Conservation (phyloP, 2,329 filamentous ascomycete species). For the Aspergillus thermomutatus region DNA sequence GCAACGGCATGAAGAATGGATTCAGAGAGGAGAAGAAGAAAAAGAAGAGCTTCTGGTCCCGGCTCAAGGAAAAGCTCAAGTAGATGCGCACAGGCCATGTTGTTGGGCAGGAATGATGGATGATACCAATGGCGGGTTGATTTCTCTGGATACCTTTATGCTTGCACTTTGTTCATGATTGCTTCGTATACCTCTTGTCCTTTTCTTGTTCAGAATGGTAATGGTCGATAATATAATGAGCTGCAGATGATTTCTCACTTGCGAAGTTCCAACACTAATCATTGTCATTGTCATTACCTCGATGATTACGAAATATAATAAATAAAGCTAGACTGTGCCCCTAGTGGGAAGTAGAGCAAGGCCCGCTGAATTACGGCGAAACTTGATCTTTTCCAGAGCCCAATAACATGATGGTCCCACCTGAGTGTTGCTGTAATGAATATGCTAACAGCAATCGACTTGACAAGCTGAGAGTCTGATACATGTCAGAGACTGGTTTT, state of each 20-base stretch:
- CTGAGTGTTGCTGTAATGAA: no score
- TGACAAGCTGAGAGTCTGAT: no score
- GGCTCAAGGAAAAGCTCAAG: constrained; percentile 54
- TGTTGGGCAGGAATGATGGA: constrained; percentile 3
- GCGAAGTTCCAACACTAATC: background rate
- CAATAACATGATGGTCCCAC: background rate
- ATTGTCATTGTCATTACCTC: background rate
- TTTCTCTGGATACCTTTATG: constrained; percentile 23
- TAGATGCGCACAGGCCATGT: constrained; percentile 13
- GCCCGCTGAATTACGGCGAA: no score
- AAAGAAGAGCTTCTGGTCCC: constrained; percentile 60
- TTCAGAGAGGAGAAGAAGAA: constrained; percentile 59
- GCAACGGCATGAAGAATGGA: constrained; percentile 26
- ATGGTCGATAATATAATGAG: background rate
- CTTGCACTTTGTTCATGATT: constrained; percentile 5
- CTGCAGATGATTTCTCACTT: background rate
- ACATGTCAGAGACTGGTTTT: no score
- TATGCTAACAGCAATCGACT: no score
- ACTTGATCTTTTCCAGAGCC: background rate
- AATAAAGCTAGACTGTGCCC: background rate
- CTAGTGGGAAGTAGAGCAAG: background rate
- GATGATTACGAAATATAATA: background rate
- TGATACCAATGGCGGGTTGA: constrained; percentile 11
- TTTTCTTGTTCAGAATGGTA: background rate
- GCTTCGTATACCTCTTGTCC: background rate